Evolutionary conservation across 163 green algal species (phyloP).

Genomic region (Scenedesmus sp.): DNA sequence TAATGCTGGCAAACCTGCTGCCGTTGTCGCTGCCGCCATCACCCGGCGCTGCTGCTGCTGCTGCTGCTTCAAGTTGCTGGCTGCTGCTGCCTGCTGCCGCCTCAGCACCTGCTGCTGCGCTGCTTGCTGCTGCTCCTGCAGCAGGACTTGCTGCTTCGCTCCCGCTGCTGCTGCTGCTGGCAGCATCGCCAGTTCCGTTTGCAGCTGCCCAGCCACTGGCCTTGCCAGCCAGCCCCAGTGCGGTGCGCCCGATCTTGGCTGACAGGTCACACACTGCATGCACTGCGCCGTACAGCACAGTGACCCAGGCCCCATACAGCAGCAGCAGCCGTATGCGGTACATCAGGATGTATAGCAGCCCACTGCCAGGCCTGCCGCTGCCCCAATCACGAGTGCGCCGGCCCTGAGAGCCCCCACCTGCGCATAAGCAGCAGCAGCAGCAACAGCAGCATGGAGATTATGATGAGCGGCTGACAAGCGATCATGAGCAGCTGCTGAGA

Average conservation of each 20-base stretch:
- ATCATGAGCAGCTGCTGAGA: background rate
- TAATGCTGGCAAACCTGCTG: constrained; percentile 17
- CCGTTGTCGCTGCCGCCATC: background rate
- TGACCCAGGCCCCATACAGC: constrained; percentile 45
- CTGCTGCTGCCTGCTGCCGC: background rate
- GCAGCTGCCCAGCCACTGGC: background rate
- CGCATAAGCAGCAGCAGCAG: background rate
- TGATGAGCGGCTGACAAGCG: too few species aligned
- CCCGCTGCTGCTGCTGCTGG: constrained; percentile 16
- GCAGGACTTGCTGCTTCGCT: constrained; percentile 4
- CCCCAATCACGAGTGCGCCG: constrained; percentile 36
- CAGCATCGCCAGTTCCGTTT: background rate
- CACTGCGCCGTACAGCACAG: constrained; percentile 36
- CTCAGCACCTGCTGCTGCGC: background rate
- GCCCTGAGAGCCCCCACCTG: constrained; percentile 24
- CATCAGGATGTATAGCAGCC: constrained; percentile 36
- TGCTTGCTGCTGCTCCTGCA: background rate
- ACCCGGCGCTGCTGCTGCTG: background rate
- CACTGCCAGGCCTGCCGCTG: background rate
- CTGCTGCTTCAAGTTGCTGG: background rate
- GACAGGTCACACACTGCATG: constrained; percentile 18
- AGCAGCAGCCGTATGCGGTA: constrained; percentile 46
- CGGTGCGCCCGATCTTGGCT: background rate
- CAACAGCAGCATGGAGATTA: background rate
- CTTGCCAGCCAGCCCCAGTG: background rate